These are phyloP conservation scores for Ceratocystis cubensis DNA, from an alignment of 2,329 filamentous ascomycete species.

Conservation along the genomic window DNA sequence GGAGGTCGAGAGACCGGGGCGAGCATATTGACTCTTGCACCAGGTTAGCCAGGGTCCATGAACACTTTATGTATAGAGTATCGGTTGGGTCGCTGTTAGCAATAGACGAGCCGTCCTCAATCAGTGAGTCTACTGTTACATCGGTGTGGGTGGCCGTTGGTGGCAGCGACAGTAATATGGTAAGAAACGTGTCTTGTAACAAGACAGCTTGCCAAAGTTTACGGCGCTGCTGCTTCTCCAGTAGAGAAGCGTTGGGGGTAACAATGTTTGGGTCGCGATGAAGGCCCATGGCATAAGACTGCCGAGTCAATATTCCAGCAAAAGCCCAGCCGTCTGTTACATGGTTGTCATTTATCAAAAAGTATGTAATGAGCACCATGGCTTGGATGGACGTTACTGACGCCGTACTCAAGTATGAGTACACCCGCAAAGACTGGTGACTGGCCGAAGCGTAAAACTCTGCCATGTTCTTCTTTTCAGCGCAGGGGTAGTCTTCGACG, in stretches of 20 bases:
- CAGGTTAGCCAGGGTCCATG: conserved; percentile 67
- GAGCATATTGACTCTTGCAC: conserved; percentile 67
- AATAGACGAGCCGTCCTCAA: conserved; percentile 47
- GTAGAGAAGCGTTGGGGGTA: conserved; percentile 50
- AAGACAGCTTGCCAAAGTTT: conserved; percentile 75
- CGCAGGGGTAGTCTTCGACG: conserved; percentile 44
- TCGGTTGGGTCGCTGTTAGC: conserved; percentile 51
- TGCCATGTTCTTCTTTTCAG: conserved; percentile 59
- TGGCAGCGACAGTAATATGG: conserved; percentile 62
- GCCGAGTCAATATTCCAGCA: conserved; percentile 61
- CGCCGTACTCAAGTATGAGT: conserved; percentile 63
- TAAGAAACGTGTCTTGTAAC: conserved; percentile 70
- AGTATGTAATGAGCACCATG: conserved; percentile 71
- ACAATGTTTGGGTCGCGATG: conserved; percentile 69
- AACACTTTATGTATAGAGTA: conserved; percentile 59
- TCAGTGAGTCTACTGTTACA: conserved; percentile 60
- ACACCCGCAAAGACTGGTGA: conserved; percentile 63
- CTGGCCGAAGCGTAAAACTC: conserved; percentile 73
- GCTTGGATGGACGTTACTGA: conserved; percentile 62
- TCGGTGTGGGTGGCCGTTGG: conserved; percentile 70
- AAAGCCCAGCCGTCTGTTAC: conserved; percentile 75
- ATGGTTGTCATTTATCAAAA: conserved; percentile 76
- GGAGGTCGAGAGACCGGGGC: conserved; percentile 59
- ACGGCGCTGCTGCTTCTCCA: conserved; percentile 65
- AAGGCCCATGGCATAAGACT: conserved; percentile 70